Evolutionary conservation across 805 yeast species (phyloP).

Genomic region (Candida maltosa): DNA sequence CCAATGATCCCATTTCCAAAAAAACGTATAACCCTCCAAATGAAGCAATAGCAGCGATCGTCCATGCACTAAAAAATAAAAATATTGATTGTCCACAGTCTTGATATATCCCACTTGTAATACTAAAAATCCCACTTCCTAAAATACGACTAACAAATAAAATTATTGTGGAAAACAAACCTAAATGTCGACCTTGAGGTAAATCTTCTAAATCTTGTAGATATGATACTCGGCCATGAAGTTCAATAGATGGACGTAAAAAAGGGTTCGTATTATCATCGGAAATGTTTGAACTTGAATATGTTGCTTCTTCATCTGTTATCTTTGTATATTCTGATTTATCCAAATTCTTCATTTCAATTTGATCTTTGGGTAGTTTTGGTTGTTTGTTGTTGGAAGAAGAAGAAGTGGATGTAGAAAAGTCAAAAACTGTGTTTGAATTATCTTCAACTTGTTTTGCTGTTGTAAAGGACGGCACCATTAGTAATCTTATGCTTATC

Average conservation of each 20-base stretch:
- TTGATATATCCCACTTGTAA: constrained; percentile 61
- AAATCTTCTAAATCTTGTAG: constrained; percentile 43
- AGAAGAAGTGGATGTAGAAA: too few species aligned
- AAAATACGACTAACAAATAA: constrained; percentile 65
- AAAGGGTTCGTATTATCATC: constrained; percentile 4
- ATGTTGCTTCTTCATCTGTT: constrained; percentile 2
- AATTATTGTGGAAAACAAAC: constrained; percentile 62
- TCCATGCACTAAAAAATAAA: constrained; percentile 62
- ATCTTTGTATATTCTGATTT: constrained; percentile 8
- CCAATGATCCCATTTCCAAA: constrained; percentile 65
- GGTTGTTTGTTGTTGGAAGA: too few species aligned
- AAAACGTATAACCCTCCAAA: constrained; percentile 66
- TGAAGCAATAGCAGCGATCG: constrained; percentile 56
- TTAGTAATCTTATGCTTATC: too few species aligned
- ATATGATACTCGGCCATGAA: constrained; percentile 14
- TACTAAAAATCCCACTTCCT: constrained; percentile 78
- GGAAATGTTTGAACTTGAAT: not conserved
- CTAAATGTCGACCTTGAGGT: constrained; percentile 76
- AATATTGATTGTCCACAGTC: constrained; percentile 68
- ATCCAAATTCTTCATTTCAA: constrained; percentile 9
- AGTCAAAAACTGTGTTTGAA: too few species aligned
- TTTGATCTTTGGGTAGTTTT: too few species aligned
- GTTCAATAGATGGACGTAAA: constrained; percentile 3
- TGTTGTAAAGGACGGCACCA: too few species aligned
- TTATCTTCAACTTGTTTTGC: too few species aligned